These are phyloP conservation scores for Grosmannia penicillata DNA, from an alignment of 2,329 filamentous ascomycete species.

Conservation along the genomic window DNA sequence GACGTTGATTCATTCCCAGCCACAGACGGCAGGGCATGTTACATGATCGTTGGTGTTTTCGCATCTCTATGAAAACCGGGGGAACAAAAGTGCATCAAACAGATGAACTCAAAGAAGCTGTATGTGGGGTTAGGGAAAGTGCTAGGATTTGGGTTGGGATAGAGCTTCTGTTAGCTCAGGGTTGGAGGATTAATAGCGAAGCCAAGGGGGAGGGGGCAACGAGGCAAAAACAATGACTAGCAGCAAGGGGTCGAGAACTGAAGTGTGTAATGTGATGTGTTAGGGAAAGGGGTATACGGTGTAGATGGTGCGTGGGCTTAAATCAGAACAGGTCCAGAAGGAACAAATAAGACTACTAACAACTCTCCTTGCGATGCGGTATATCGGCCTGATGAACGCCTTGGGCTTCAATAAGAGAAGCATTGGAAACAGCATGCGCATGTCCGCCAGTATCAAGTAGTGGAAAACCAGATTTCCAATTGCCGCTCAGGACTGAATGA, in stretches of 20 bases:
- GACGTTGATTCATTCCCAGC: constrained; percentile 12
- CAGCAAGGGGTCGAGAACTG: too few species aligned
- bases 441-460: too few species aligned
- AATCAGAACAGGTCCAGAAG: background rate
- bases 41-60: constrained; percentile 11
- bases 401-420: too few species aligned
- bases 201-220: too few species aligned
- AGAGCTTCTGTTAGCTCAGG: too few species aligned
- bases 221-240: too few species aligned
- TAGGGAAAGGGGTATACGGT: background rate
- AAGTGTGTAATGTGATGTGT: too few species aligned
- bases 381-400: background rate
- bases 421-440: too few species aligned
- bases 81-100: background rate
- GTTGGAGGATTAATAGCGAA: too few species aligned
- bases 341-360: background rate
- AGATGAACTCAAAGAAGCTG: too few species aligned
- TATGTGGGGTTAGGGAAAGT: too few species aligned
- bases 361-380: background rate
- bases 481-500: constrained; percentile 32
- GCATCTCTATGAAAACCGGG: constrained; percentile 8
- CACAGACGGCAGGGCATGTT: constrained; percentile 10
- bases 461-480: background rate
- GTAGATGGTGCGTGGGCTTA: background rate
- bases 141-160: too few species aligned